These are phyloP conservation scores for Fusarium longipes DNA, from an alignment of 2,329 filamentous ascomycete genomes.

Conservation along the genomic window DNA sequence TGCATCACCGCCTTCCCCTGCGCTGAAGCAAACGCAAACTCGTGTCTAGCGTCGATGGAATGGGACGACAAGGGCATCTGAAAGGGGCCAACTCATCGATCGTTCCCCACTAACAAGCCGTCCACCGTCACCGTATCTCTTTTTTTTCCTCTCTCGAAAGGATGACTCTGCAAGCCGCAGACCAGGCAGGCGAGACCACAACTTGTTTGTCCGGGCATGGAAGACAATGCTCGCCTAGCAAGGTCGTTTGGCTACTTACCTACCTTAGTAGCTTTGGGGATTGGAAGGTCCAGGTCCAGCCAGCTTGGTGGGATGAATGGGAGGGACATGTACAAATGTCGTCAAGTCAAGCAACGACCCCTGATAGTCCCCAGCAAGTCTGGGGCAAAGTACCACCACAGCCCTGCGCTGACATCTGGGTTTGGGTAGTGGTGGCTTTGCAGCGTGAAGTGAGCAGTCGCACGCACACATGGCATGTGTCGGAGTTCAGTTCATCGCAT, in stretches of 20 bases:
- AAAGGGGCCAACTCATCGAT: conserved; percentile 48
- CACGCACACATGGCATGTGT: conserved; percentile 25
- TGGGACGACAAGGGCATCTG: conserved; percentile 46
- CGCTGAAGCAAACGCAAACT: conserved; percentile 40
- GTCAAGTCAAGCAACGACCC: conserved; percentile 39
- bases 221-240: conserved; percentile 29
- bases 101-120: conserved; percentile 44
- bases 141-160: conserved; percentile 39
- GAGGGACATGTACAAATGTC: conserved; percentile 34
- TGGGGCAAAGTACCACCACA: conserved; percentile 42
- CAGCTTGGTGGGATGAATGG: conserved; percentile 37
- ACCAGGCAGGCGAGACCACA: conserved; percentile 19
- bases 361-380: conserved; percentile 40
- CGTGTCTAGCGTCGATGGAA: conserved; percentile 43
- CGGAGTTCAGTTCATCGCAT: conserved; percentile 27
- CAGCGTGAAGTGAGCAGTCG: conserved; percentile 38
- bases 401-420: conserved; percentile 42
- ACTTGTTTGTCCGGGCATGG: conserved; percentile 16
- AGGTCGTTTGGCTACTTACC: conserved; percentile 34
- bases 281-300: conserved; percentile 17
- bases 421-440: conserved; percentile 39
- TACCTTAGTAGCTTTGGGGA: conserved; percentile 28
- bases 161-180: conserved; percentile 43
- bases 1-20: conserved; percentile 46
- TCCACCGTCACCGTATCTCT: conserved; percentile 47